A percentile compares a stretch with the other conserved stretches of the same genome.
Conservation (phyloP, 257 asterid species). For the Phtheirospermum japonicum region DNA sequence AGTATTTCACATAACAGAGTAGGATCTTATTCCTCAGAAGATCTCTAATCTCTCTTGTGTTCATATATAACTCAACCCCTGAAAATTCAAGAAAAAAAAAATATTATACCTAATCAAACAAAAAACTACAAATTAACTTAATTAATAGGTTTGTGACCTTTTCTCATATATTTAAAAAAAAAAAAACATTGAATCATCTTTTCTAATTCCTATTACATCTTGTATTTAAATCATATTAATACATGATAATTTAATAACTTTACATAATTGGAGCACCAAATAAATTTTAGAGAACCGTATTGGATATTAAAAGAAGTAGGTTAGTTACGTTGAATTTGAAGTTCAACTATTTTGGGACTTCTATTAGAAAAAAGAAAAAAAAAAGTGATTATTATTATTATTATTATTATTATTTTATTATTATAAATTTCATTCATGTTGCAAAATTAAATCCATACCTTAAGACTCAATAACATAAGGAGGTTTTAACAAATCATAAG, state of each 20-base stretch:
- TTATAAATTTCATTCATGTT: not conserved
- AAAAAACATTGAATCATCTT: not conserved
- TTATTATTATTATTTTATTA: too few species aligned
- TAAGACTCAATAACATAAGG: slow-evolving; percentile 61
- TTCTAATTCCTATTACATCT: not conserved
- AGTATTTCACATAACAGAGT: slow-evolving; percentile 41
- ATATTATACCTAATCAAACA: not conserved
- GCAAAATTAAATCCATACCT: slow-evolving; percentile 31
- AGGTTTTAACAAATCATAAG: slow-evolving; percentile 69
- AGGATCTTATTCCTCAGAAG: slow-evolving; percentile 53
- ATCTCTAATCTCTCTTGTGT: slow-evolving; percentile 58
- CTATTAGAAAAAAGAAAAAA: not conserved
- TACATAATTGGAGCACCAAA: too few species aligned
- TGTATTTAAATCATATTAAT: too few species aligned
- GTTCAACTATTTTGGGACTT: not conserved
- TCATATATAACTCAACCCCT: slow-evolving; percentile 12
- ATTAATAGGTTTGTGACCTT: too few species aligned
- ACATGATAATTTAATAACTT: too few species aligned
- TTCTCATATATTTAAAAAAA: too few species aligned
- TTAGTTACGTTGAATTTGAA: not conserved
- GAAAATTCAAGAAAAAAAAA: not conserved
- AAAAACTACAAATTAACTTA: not conserved
- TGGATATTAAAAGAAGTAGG: too few species aligned
- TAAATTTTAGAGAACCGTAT: too few species aligned
- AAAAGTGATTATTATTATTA: not conserved